Conservation (phyloP, 2,329 filamentous ascomycete genomes). For the Ophiostoma sp. region DNA sequence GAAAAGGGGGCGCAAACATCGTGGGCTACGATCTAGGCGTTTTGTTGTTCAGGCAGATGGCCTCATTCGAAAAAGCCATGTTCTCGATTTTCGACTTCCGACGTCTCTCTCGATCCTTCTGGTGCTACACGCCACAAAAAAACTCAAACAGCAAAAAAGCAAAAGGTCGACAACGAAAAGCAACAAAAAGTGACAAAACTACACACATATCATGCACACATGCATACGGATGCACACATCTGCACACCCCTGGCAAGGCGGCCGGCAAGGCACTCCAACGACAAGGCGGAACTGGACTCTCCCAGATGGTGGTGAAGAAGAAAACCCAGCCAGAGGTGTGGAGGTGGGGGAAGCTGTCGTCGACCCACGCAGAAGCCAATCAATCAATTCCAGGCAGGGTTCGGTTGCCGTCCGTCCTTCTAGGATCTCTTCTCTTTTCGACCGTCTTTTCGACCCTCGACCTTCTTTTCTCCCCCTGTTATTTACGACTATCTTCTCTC, state of each 20-base stretch:
- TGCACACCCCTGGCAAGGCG: constrained; percentile 6
- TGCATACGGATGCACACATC: neutral
- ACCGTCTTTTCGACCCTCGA: no score
- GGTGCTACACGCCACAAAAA: neutral
- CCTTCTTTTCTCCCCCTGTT: neutral
- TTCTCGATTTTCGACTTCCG: neutral
- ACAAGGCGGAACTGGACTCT: neutral
- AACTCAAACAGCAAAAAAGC: neutral
- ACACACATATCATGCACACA: neutral
- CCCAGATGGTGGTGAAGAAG: no score
- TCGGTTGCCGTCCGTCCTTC: neutral
- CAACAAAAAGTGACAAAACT: no score
- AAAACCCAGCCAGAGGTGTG: neutral
- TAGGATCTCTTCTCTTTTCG: no score
- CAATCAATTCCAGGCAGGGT: neutral
- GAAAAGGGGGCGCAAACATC: neutral
- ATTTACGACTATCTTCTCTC: neutral
- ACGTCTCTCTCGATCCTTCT: neutral
- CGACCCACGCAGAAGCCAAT: neutral
- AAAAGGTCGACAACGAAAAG: no score
- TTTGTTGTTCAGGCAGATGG: neutral
- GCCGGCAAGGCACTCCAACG: constrained; percentile 2
- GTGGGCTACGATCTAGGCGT: neutral
- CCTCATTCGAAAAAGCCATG: neutral
- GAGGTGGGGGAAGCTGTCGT: neutral